Base-by-base conservation (phyloP, 805 yeast genomes). In the Saccharomyces paradoxus region DNA sequence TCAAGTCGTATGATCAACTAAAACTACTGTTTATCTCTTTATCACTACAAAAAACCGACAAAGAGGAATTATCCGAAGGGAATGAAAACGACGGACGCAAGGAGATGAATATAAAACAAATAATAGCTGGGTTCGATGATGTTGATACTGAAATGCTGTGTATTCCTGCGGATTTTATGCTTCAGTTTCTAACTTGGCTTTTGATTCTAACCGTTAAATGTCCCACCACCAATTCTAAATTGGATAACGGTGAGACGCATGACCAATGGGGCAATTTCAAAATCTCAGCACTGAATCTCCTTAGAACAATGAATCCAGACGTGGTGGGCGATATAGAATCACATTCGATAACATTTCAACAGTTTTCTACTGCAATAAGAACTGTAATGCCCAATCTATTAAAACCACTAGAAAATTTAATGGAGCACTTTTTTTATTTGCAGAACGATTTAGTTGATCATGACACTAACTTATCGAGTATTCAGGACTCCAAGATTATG, bases 11-110 rank as follows among this genome's bases (percentile, higher is more conserved):
- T 51, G 78, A 81, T 54, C 72, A 75, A 50, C 28, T 69, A 29
- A 74, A 74, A 60, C 61, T 84, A 32, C 47, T 84, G 2, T 83
- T 79, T 59, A 64, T 81, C 6, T 73, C 85, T 0, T 63, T 82
- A 58, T 70, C 74, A 12, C 62, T 60, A 24, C 55, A 55, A 21
- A 55, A 62, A 21, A 50, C 56, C 14, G 58, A 54, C 21, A 55
- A 56, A 31, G 63, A 59, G 27, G 55, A 51, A 9, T 52, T 49
- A 3, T 51, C 56, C 8, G 67, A 37, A 17, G 44, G 17, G 6
- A 37, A 17, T 17, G 44, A 37, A 8, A 2, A 37, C 24, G 17
- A 17, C 17, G 24, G 17, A 7, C 6, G 6, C 22, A 37, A 17
- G 24, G 44, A 37, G 44, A 17, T 9, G 17, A n/a, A 17, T 5